Percentiles rank a stretch among this genome's conserved stretches.
Conservation (phyloP, 768 basidiomycete species). For the Tylopilus rubrobrunneus region DNA sequence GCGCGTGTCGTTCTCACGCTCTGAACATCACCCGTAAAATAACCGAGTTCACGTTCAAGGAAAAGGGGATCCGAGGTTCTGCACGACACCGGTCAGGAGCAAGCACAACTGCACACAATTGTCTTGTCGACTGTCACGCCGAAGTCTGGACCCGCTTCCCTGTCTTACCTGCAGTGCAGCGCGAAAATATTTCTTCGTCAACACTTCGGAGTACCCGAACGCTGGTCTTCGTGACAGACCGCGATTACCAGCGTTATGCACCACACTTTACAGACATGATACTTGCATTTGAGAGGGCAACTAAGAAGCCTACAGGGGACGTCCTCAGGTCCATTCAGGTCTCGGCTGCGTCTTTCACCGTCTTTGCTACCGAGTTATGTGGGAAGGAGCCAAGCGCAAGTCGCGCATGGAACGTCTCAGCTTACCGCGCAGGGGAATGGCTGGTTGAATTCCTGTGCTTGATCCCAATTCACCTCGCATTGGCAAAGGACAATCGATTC, state of each 20-base stretch:
- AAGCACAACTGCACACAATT: conserved; percentile 40
- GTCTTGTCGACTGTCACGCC: conserved; percentile 49
- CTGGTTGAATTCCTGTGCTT: conserved; percentile 56
- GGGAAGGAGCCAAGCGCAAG: not conserved
- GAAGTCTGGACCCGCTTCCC: conserved; percentile 63
- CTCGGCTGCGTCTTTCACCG: conserved; percentile 24
- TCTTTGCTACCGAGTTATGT: conserved; percentile 19
- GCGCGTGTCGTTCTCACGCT: conserved; percentile 38
- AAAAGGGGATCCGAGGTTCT: conserved; percentile 19
- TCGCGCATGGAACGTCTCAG: conserved; percentile 30
- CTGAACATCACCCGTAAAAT: conserved; percentile 27
- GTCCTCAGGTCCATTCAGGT: conserved; percentile 38
- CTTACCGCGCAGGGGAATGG: conserved; percentile 54
- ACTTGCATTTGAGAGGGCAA: conserved; percentile 41
- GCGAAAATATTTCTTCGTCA: conserved; percentile 38
- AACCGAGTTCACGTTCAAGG: not conserved
- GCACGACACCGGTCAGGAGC: not conserved
- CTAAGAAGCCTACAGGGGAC: conserved; percentile 49
- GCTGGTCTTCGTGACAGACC: conserved; percentile 43
- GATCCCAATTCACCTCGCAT: conserved; percentile 60
- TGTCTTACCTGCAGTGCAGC: conserved; percentile 49
- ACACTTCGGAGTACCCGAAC: conserved; percentile 29
- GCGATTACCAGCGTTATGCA: conserved; percentile 31
- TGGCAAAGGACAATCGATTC: conserved; percentile 57
- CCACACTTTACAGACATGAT: conserved; percentile 45